Conservation (phyloP, 1,284 basidiomycete genomes). For the Tetrapyrgos nigripes region DNA sequence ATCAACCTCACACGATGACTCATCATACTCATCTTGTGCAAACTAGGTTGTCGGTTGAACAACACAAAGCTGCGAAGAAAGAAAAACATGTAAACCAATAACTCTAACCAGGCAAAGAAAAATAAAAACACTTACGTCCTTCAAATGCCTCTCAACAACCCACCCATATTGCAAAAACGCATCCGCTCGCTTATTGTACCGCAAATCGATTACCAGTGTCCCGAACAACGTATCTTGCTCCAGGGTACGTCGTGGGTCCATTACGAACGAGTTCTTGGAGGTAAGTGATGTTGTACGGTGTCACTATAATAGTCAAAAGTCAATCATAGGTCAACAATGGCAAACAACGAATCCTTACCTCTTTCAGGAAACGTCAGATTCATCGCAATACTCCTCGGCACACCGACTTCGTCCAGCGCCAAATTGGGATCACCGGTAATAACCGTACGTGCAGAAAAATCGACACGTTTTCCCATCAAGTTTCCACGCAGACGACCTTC, state of each 20-base stretch:
- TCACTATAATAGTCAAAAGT: slow-evolving; percentile 62
- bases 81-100: neutral
- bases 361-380: slow-evolving; percentile 98
- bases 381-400: slow-evolving; percentile 95
- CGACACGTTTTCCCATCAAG: slow-evolving; percentile 99
- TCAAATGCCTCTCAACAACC: slow-evolving; percentile 97
- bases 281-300: slow-evolving; percentile 96
- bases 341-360: slow-evolving; percentile 56
- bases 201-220: slow-evolving; percentile 96
- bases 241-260: slow-evolving; percentile 97
- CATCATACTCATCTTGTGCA: slow-evolving; percentile 99
- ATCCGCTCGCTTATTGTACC: slow-evolving; percentile 96
- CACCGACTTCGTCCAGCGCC: slow-evolving; percentile 96
- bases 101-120: neutral
- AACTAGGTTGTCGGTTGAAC: slow-evolving; percentile 97
- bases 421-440: slow-evolving; percentile 99
- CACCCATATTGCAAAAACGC: slow-evolving; percentile 97
- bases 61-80: slow-evolving; percentile 88
- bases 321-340: neutral
- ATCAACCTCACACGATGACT: slow-evolving; percentile 97
- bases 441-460: slow-evolving; percentile 99
- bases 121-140: slow-evolving; percentile 90
- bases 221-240: slow-evolving; percentile 95
- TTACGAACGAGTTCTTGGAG: slow-evolving; percentile 97
- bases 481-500: slow-evolving; percentile 98